Evolutionary conservation across 2,329 filamentous ascomycete species (phyloP).

Genomic region (Ciborinia camelliae): DNA sequence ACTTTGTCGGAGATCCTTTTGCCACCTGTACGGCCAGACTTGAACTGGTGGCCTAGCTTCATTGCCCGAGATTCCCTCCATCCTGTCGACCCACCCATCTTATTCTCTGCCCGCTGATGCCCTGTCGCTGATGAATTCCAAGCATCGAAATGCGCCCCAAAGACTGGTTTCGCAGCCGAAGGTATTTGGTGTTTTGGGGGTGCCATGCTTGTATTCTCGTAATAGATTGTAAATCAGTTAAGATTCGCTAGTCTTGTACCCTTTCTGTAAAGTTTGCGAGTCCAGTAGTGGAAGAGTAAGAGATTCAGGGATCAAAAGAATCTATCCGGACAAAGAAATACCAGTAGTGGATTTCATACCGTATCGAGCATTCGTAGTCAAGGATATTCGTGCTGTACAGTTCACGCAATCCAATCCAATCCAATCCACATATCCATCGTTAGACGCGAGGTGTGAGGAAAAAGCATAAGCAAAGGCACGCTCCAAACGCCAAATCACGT

Average conservation of each 20-base stretch:
- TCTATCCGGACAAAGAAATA: constrained; percentile 7
- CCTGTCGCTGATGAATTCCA: constrained; percentile 74
- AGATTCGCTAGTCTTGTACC: background rate
- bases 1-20: constrained; percentile 61
- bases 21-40: constrained; percentile 53
- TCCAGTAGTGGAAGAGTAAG: background rate
- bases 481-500: constrained; percentile 17
- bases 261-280: constrained; percentile 1
- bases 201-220: constrained; percentile 24
- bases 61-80: constrained; percentile 69
- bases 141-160: constrained; percentile 54
- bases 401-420: background rate
- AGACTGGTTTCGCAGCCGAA: constrained; percentile 39
- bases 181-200: constrained; percentile 27
- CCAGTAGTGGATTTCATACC: background rate
- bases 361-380: background rate
- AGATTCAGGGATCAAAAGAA: background rate
- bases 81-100: constrained; percentile 56
- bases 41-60: constrained; percentile 70
- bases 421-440: background rate
- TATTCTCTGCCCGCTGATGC: constrained; percentile 73
- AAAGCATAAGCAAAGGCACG: constrained; percentile 13
- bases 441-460: background rate
- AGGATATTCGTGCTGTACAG: background rate
- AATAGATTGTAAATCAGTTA: constrained; percentile 7